Evolutionary conservation across 257 asterid species (phyloP).

Genomic region (Solanum sparsipilum): DNA sequence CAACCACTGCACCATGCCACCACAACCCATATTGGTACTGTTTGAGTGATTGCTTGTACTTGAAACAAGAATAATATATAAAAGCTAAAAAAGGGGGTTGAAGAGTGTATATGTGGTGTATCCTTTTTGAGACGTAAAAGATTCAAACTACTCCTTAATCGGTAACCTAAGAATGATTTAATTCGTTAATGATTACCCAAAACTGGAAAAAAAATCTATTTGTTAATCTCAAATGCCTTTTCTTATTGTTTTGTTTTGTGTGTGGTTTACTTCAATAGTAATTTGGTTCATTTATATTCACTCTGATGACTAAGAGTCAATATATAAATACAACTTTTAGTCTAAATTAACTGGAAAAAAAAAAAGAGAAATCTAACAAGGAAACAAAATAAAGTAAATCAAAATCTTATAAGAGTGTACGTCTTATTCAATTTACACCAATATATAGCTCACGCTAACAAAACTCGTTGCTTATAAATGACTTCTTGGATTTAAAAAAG

Average conservation of each 20-base stretch:
- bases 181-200: background rate
- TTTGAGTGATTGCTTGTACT: background rate
- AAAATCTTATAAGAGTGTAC: background rate
- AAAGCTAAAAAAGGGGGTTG: background rate
- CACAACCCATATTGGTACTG: background rate
- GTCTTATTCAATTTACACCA: background rate
- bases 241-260: background rate
- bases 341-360: background rate
- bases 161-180: background rate
- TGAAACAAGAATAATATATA: background rate
- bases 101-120: background rate
- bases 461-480: background rate
- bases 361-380: background rate
- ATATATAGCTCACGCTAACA: background rate
- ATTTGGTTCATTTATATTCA: background rate
- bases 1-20: background rate
- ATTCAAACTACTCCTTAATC: background rate
- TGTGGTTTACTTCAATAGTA: background rate
- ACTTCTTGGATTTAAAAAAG: background rate
- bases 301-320: background rate
- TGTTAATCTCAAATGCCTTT: background rate
- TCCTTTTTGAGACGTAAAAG: background rate
- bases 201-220: background rate
- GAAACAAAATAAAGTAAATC: background rate
- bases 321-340: background rate